phyloP scores from a whole-genome alignment of 2,329 filamentous ascomycete species.

The Epichloe hybrida region DNA sequence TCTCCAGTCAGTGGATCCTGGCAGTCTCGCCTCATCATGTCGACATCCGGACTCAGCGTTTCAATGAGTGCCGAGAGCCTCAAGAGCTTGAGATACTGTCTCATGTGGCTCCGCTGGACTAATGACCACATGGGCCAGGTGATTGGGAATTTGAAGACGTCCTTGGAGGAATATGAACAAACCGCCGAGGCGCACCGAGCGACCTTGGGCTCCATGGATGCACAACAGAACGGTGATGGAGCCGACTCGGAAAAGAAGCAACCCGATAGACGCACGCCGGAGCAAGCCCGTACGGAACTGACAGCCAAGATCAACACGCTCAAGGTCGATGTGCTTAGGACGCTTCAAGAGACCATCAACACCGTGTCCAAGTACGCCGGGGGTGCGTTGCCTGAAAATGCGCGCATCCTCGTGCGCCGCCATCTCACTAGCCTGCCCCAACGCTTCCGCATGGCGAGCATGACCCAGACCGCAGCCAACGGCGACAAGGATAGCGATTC shows the following conservation, averaged over 20 bases:
- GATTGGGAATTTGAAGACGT: constrained; percentile 58
- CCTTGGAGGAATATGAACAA: constrained; percentile 69
- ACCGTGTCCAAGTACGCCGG: constrained; percentile 83
- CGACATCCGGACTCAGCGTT: constrained; percentile 78
- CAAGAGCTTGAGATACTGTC: constrained; percentile 69
- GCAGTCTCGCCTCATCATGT: constrained; percentile 77
- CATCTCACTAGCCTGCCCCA: constrained; percentile 77
- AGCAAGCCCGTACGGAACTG: constrained; percentile 28
- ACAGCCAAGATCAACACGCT: constrained; percentile 53
- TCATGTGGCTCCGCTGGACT: constrained; percentile 67
- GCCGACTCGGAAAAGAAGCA: background rate
- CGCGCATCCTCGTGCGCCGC: constrained; percentile 64
- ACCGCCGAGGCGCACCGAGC: background rate
- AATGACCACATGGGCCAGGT: constrained; percentile 69
- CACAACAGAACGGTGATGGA: constrained; percentile 1
- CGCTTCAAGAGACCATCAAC: constrained; percentile 67
- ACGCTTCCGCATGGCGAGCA: constrained; percentile 62
- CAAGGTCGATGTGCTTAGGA: constrained; percentile 60
- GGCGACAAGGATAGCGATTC: constrained; percentile 22
- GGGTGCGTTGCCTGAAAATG: constrained; percentile 83
- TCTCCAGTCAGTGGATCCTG: constrained; percentile 34
- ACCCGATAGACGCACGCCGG: constrained; percentile 10
- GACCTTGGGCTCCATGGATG: constrained; percentile 6
- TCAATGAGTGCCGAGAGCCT: constrained; percentile 85
- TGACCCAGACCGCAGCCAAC: constrained; percentile 19